phyloP scores from a whole-genome alignment of 177 flowering plant species.

The Vitis hybrid region DNA sequence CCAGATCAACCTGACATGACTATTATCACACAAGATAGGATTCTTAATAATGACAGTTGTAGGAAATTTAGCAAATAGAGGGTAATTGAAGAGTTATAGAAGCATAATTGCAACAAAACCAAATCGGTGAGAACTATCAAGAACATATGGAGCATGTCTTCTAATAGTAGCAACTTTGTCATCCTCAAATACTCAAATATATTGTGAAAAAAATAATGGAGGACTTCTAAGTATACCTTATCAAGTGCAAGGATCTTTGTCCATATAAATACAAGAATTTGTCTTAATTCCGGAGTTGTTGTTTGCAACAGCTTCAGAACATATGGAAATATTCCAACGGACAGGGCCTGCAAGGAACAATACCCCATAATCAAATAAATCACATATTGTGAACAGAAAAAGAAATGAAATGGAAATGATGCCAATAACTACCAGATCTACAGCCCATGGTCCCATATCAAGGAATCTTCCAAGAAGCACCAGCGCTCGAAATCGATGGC shows the following conservation, averaged over 20 bases:
- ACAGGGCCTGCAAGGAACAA: constrained; percentile 65
- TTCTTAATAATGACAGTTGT: not conserved
- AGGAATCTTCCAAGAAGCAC: constrained; percentile 95
- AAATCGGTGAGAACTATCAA: not conserved
- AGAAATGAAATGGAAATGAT: not conserved
- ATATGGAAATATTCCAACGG: constrained; percentile 98
- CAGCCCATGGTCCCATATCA: constrained; percentile 99
- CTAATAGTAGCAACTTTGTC: not conserved
- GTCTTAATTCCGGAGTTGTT: constrained; percentile 84
- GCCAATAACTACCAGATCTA: constrained; percentile 68
- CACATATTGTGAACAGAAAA: not conserved
- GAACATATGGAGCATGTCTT: not conserved
- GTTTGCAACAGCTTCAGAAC: constrained; percentile 92
- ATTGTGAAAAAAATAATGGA: not conserved
- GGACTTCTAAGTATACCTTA: constrained; percentile 51
- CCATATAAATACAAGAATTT: constrained; percentile 98
- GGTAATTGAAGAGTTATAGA: not conserved
- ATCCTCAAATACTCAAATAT: not conserved
- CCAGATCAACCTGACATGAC: constrained; percentile 99
- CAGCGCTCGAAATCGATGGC: constrained; percentile 89
- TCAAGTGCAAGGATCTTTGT: constrained; percentile 96
- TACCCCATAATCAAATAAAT: constrained; percentile 5
- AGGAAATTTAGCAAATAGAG: not conserved
- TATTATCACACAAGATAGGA: constrained; percentile 20
- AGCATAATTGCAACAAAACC: not conserved